Evolutionary conservation across 2,329 filamentous ascomycete genomes (phyloP), one percentile per base, ranked within the genome.

Genomic region (Alternaria ethzedia): DNA sequence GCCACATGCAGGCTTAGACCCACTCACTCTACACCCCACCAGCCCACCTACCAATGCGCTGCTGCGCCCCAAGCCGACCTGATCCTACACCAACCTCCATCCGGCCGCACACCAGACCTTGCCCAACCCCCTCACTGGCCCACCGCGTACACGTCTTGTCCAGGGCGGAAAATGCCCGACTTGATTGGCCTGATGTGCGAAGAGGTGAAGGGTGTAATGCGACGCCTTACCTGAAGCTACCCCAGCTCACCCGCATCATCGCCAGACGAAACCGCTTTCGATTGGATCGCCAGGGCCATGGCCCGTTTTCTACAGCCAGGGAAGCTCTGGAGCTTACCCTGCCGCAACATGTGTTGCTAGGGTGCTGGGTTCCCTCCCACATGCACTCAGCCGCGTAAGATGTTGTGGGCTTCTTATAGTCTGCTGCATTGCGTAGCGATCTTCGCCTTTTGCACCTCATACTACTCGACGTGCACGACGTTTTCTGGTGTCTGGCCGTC

Each of bases 11-110:
- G 59, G 65, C 61, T 60, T 43, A 61, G 57, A 45, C 54, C 68
- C 63, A 57, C 66, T 66, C 57, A 63, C 60, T 55, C 46, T 57
- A 64, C 66, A 68, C 63, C 59, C 64, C 67, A 56, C 67, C 58
- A 63, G 58, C 57, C 65, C 51, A 54, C 61, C 43, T 47, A 47
- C 59, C 54, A 49, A 47, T 54, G 26, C 44, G 64, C 61, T 58
- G 66, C 70, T 74, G 72, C 73, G 74, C 74, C 75, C 70, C 71
- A 32, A 68, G 64, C 61, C 59, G 28, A 23, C 49, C 20, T 20
- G 17, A 72, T 66, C 68, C 66, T 62, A 59, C 30, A 13, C 44
- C 54, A 50, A 17, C 25, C 50, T 49, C 4, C 6, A n/a, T 63
- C 28, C 44, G 25, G 60, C 30, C 26, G 45, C 7, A 43, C 9